Evolutionary conservation across 2,329 filamentous ascomycete species (phyloP).

Genomic region (Davidsoniella australis): DNA sequence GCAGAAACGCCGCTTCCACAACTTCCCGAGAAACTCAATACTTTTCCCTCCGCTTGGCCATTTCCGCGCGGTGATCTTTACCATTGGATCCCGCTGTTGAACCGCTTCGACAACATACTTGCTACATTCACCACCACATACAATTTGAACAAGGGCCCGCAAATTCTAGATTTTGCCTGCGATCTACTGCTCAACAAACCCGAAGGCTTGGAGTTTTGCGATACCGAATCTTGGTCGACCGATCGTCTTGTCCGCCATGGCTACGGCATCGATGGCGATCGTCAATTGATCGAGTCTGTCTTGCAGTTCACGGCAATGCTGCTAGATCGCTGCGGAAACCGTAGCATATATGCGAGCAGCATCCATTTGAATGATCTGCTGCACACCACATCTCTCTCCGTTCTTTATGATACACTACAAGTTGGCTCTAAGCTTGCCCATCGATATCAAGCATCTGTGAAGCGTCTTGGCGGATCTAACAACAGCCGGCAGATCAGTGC

Average conservation of each 20-base stretch:
- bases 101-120: constrained; percentile 81
- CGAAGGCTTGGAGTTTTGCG: constrained; percentile 32
- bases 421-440: constrained; percentile 77
- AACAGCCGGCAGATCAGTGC: constrained; percentile 51
- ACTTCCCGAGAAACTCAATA: constrained; percentile 57
- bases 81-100: constrained; percentile 90
- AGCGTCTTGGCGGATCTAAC: constrained; percentile 39
- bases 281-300: constrained; percentile 60
- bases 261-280: constrained; percentile 60
- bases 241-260: constrained; percentile 41
- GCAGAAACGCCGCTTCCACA: constrained; percentile 54
- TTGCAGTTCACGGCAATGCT: constrained; percentile 75
- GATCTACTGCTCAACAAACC: constrained; percentile 44
- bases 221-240: constrained; percentile 14
- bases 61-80: constrained; percentile 92
- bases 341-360: constrained; percentile 92
- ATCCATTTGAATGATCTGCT: constrained; percentile 75
- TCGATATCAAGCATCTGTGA: constrained; percentile 78
- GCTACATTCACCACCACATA: constrained; percentile 70
- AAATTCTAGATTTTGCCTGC: constrained; percentile 56
- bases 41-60: constrained; percentile 81
- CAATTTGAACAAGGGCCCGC: constrained; percentile 61
- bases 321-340: constrained; percentile 87
- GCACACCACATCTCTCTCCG: constrained; percentile 65
- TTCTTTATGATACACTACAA: constrained; percentile 63